Base-by-base conservation (phyloP, 2,329 filamentous ascomycete species). In the Fusarium sp. region DNA sequence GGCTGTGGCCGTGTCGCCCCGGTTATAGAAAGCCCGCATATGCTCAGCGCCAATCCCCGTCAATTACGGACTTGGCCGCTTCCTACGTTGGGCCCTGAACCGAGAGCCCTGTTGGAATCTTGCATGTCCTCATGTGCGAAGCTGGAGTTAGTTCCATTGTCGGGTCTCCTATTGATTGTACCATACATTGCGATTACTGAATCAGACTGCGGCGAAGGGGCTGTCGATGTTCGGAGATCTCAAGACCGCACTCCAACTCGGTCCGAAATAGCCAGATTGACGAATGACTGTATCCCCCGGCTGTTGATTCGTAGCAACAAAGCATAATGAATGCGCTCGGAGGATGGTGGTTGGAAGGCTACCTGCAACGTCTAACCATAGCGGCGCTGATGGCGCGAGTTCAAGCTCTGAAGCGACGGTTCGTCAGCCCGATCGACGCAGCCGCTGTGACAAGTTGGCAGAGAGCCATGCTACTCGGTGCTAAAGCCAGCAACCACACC, bases 51-150 rank as follows among this genome's bases (percentile, higher is more conserved):
- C 16, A 18, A 31, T 28, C 44, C 44, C 43, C 36, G 31, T 27
- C 31, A 34, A 39, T 43, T 71, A 54, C 68, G 60, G 68, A 70
- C 46, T 57, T 70, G 44, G 59, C 67, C 67, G 59, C 39, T 56
- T 54, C 37, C 44, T 64, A 50, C 44, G 36, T 28, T 46, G 51
- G 18, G 18, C 15, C 12, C 62, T 31, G 66, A 48, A 62, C 57
- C 39, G 43, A 50, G 55, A 47, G 44, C 44, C 55, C 28, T 36
- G 47, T 41, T 39, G 54, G 23, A 62, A 50, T 15, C 37, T 34
- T 23, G 11, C 28, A 10, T 15, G 7, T 47, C 12, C 11, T 13
- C 12, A 15, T 27, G 27, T 27, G 41, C 27, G 44, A 30, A 47
- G 12, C 9, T 7, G 27, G 31, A 28, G 7, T 13, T 27, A 36